Conservation (phyloP, 2,329 filamentous ascomycete genomes). For the Calycina marina region DNA sequence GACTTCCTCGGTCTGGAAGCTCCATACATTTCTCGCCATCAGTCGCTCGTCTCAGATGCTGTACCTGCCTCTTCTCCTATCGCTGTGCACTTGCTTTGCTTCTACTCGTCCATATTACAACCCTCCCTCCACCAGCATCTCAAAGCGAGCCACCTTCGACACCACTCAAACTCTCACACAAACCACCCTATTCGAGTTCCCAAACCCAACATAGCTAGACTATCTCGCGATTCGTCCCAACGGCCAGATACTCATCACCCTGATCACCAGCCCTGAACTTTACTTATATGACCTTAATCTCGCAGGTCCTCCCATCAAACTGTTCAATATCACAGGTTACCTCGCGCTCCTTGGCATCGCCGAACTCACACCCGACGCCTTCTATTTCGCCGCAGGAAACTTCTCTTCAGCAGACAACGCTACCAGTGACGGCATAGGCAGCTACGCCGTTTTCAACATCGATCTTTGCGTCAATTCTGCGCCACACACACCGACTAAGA, state of each 20-base stretch:
- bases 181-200: slow-evolving; percentile 3
- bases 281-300: slow-evolving; percentile 6
- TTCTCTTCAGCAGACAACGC: not conserved
- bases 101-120: not conserved
- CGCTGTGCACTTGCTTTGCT: not conserved
- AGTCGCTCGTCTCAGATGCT: not conserved
- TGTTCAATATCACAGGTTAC: not conserved
- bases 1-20: not conserved
- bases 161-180: not conserved
- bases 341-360: not conserved
- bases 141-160: not conserved
- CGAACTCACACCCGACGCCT: not conserved
- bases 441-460: not conserved
- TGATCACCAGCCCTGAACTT: slow-evolving; percentile 5
- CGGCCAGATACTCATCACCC: slow-evolving; percentile 8
- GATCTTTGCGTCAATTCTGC: not conserved
- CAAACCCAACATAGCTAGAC: slow-evolving; percentile 13
- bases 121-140: not conserved
- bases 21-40: not conserved
- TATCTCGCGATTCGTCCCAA: slow-evolving; percentile 10
- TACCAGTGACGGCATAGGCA: not conserved
- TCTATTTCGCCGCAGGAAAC: not conserved
- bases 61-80: not conserved
- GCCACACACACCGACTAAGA: not conserved
- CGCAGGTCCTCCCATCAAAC: not conserved